phyloP scores from a whole-genome alignment of 1,139 yeast genomes.

The Magnusiomyces paraingens region DNA sequence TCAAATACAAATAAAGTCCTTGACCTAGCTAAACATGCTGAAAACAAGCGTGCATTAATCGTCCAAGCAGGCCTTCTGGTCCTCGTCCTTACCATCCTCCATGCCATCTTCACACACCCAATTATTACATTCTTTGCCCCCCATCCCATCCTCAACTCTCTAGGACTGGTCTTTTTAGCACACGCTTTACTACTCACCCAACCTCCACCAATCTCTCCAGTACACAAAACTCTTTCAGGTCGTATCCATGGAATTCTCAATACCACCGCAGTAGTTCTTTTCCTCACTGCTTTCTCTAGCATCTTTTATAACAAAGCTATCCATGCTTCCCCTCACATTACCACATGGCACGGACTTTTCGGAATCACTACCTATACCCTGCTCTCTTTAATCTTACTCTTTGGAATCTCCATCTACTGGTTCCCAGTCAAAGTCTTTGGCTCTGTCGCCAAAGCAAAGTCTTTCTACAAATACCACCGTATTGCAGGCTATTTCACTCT shows the following conservation, averaged over 20 bases:
- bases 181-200: slow-evolving; percentile 24
- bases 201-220: slow-evolving; percentile 21
- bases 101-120: slow-evolving; percentile 19
- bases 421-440: slow-evolving; percentile 26
- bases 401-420: slow-evolving; percentile 28
- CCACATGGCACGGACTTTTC: slow-evolving; percentile 29
- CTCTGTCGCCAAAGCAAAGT: slow-evolving; percentile 24
- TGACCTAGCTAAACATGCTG: not conserved
- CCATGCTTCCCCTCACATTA: slow-evolving; percentile 25
- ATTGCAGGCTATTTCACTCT: slow-evolving; percentile 26
- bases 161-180: slow-evolving; percentile 22
- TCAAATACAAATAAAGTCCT: not conserved
- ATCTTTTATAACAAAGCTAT: slow-evolving; percentile 26
- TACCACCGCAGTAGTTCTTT: slow-evolving; percentile 19
- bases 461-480: slow-evolving; percentile 29
- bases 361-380: slow-evolving; percentile 24
- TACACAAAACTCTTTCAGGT: slow-evolving; percentile 26
- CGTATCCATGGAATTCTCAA: slow-evolving; percentile 28
- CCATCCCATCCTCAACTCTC: slow-evolving; percentile 24
- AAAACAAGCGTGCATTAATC: slow-evolving; percentile 13
- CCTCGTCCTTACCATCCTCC: slow-evolving; percentile 15
- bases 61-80: slow-evolving; percentile 19
- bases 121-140: slow-evolving; percentile 21
- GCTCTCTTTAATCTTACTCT: slow-evolving; percentile 19
- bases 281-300: slow-evolving; percentile 20